These are phyloP conservation scores for Scutellaria baicalensis DNA, from an alignment of 257 asterid genomes.

Conservation along the genomic window DNA sequence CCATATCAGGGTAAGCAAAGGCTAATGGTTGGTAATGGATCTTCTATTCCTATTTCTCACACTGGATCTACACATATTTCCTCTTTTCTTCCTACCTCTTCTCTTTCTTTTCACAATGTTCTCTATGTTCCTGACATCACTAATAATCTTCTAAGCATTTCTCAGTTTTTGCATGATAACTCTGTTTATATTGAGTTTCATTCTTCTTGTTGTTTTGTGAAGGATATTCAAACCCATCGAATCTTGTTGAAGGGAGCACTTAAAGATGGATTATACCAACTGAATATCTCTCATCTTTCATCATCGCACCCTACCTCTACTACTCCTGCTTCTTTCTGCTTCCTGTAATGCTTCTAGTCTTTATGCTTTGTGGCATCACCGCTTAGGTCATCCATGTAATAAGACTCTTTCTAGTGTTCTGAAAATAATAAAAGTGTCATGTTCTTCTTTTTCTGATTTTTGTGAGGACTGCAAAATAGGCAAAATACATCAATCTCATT, in stretches of 20 bases:
- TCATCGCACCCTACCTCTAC: fast-evolving
- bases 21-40: background rate
- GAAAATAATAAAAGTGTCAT: too few species aligned
- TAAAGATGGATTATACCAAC: background rate
- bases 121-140: background rate
- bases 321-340: too few species aligned
- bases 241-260: background rate
- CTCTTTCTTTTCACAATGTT: background rate
- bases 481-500: too few species aligned
- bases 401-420: too few species aligned
- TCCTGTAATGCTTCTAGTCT: too few species aligned
- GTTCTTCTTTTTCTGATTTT: too few species aligned
- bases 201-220: background rate
- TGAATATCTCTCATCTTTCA: background rate
- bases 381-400: background rate
- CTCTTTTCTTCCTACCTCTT: background rate
- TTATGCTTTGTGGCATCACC: background rate
- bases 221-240: background rate
- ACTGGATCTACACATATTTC: background rate
- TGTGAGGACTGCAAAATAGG: too few species aligned
- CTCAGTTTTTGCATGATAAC: background rate
- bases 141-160: background rate
- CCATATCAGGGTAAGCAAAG: background rate
- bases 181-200: too few species aligned
- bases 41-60: background rate